Base-by-base conservation (phyloP, 164 flowering plant species). In the Saururus chinensis region DNA sequence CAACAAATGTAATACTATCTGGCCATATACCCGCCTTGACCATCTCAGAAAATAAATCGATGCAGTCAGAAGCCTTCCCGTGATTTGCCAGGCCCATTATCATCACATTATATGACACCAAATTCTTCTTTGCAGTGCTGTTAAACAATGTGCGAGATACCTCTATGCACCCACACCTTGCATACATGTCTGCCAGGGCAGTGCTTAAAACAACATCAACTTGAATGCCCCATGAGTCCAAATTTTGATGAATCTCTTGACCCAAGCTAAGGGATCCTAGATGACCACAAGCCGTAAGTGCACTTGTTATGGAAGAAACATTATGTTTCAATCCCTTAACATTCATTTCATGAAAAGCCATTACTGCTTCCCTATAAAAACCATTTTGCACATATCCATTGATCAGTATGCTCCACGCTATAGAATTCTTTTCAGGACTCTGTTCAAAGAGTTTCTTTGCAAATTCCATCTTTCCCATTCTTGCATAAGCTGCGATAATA, bases 181-280 rank as follows among this genome's bases (percentile, higher is more conserved):
- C 66, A 58, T 68, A 68, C 71, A 68, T 62, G 53, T 68, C 66
- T 25, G 62, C 71, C 24, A 68, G 64, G 2, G 72, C 68, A 7
- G 68, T 69, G 56, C 72, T 30, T 14, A 69, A 45, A 19, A 69
- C 51, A 54, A 64, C 55, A 55, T 69, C 72, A 5, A 56, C 37
- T 20, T 20, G 13, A 49, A 64, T 51, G 40, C 55, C 64, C n/a
- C 41, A 17, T 22, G 54, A 20, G 1, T 64, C 64, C 64, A 64
- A 54, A 48, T 60, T 45, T 19, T 5, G 17, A 49, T 69, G 72
- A 54, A 64, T 60, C 30, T 60, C 22, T 17, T 14, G n/a, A 23
- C 72, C 72, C 37, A 64, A 16, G 4, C 64, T 64, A 19, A 69
- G 64, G 55, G 57, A 63, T 7, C 68, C 72, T 45, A 69, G 22